Conservation (phyloP, 768 basidiomycete species). For the Multifurca ochricompacta region DNA sequence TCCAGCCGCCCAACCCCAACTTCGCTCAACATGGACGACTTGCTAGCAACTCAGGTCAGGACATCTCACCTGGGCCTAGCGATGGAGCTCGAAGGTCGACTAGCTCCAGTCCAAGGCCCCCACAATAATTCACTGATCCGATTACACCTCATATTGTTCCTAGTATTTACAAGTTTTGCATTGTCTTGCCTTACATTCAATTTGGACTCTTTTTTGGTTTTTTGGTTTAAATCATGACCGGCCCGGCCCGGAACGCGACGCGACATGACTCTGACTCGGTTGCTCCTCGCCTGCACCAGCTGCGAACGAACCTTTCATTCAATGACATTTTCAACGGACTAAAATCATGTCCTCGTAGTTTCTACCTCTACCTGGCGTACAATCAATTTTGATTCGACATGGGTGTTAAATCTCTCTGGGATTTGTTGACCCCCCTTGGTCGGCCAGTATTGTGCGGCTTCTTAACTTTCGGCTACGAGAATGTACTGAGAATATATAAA, state of each 20-base stretch:
- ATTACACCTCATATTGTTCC: not conserved
- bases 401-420: conserved; percentile 98
- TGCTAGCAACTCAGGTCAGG: not conserved
- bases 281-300: too few species aligned
- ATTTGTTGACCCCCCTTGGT: conserved; percentile 84
- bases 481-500: not conserved
- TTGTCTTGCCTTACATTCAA: not conserved
- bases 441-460: conserved; percentile 73
- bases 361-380: not conserved
- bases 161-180: not conserved
- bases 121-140: not conserved
- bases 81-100: conserved; percentile 11
- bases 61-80: not conserved
- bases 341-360: not conserved
- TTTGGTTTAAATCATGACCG: not conserved
- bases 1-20: conserved; percentile 8
- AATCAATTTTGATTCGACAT: conserved; percentile 33
- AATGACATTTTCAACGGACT: not conserved
- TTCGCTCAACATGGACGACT: conserved; percentile 1
- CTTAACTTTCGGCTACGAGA: not conserved
- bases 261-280: too few species aligned
- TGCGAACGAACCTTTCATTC: too few species aligned
- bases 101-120: conserved; percentile 12
- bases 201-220: not conserved
- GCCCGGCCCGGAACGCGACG: not conserved